A percentile compares a stretch with the other conserved stretches of the same genome.
Evolutionary conservation across 768 basidiomycete genomes (phyloP).

Genomic region (Leucocoprinus sp.): DNA sequence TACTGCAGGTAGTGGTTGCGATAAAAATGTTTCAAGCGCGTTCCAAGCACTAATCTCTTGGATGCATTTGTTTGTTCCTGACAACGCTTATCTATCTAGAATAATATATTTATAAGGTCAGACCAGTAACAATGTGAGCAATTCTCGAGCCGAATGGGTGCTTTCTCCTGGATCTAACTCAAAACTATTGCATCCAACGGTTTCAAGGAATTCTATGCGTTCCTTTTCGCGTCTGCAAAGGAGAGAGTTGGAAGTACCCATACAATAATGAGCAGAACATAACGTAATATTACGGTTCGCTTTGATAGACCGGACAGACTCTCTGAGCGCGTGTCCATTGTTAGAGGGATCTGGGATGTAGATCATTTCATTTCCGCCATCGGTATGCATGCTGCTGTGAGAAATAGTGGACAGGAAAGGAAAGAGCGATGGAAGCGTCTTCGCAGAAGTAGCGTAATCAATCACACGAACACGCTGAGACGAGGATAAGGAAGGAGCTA

Average conservation of each 20-base stretch:
- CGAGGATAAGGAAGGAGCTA: conserved; percentile 49
- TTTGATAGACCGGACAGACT: conserved; percentile 7
- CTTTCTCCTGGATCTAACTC: conserved; percentile 8
- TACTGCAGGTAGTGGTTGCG: conserved; percentile 7
- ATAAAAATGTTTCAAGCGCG: background rate
- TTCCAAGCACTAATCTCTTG: background rate
- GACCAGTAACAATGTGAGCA: conserved; percentile 4
- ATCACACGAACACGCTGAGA: conserved; percentile 47
- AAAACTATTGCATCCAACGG: conserved; percentile 12
- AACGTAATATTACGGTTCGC: background rate
- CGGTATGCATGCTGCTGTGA: background rate
- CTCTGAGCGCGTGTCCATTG: background rate
- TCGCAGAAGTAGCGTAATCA: conserved; percentile 30
- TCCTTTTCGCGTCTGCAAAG: conserved; percentile 11
- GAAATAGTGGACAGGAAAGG: conserved; percentile 5
- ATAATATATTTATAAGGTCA: background rate
- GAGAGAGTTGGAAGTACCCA: conserved; percentile 9
- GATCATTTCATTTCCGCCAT: background rate
- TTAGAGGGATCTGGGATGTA: conserved; percentile 10
- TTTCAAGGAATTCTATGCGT: conserved; percentile 7
- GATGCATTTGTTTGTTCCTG: conserved; percentile 3
- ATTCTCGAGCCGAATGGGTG: conserved; percentile 1
- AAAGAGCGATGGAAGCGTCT: conserved; percentile 14
- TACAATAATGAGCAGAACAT: conserved; percentile 1
- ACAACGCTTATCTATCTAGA: background rate